phyloP scores from a whole-genome alignment of 768 basidiomycete species.

The Leccinum barrowsii region DNA sequence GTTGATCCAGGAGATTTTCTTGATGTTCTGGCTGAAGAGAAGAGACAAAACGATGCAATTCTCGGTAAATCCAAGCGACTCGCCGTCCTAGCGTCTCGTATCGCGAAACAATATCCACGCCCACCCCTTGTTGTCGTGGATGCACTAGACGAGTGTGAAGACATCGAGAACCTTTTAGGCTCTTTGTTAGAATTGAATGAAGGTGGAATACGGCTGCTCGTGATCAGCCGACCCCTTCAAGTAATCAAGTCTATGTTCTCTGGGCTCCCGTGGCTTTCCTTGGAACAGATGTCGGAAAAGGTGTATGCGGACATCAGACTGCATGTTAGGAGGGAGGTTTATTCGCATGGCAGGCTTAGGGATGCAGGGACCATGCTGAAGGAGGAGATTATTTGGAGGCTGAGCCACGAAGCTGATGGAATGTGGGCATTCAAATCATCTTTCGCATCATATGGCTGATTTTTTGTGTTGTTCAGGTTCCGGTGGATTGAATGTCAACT shows the following conservation, averaged over 20 bases:
- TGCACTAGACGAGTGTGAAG: conserved; percentile 17
- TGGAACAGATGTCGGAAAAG: neutral
- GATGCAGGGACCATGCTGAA: neutral
- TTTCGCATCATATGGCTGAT: neutral
- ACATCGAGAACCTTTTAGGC: conserved; percentile 1
- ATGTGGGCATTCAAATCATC: conserved; percentile 2
- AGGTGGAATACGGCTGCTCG: conserved; percentile 2
- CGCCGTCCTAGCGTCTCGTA: neutral
- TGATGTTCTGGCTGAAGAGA: neutral
- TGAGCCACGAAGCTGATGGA: conserved; percentile 3
- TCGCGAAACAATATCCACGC: neutral
- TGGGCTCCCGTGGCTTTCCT: neutral
- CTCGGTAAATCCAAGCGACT: neutral
- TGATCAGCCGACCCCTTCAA: conserved; percentile 2
- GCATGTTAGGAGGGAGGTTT: conserved; percentile 5
- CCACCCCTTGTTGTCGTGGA: conserved; percentile 10
- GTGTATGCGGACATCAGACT: conserved; percentile 8
- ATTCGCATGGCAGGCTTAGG: conserved; percentile 5
- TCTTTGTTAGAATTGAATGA: neutral
- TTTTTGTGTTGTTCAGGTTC: neutral
- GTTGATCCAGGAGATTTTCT: neutral
- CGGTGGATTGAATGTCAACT: neutral
- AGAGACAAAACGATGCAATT: neutral
- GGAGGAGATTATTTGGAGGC: neutral
- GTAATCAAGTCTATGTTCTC: conserved; percentile 6